Evolutionary conservation across 768 basidiomycete genomes (phyloP), one percentile per base, ranked within the genome.

Genomic region (Dendrothele bispora): DNA sequence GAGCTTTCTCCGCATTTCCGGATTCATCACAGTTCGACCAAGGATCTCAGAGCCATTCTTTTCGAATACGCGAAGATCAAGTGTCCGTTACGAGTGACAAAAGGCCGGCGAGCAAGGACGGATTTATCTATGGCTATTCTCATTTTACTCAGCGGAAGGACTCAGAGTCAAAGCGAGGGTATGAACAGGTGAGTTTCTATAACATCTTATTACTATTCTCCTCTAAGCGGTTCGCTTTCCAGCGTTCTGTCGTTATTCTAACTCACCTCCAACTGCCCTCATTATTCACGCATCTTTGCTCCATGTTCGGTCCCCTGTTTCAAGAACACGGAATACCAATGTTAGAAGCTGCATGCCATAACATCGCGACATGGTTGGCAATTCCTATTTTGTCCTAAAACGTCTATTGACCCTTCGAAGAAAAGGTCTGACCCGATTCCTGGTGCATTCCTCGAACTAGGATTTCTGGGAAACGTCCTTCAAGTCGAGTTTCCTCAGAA

Each of bases 1-100:
- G 94, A 46, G 90, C 93, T 2, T 98, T 98, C 63, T 90, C 88
- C 6, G 83, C 91, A 1, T 93, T 98, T 58, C 94, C 94, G 0
- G 94, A 98, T 60, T 92, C 92, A 0, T 68, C 83, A 2, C 83
- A 90, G 46, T 91, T 91, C 48, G 84, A 89, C 38, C 85, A 95
- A 61, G 92, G 92, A 5, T 82, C 83, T 0, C 84, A 90, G 59
- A 74, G 78, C 1, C 92, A 95, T 64, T 92, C 90, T 0, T 95
- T 95, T 70, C 84, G 93, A 41, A 80, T 95, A 44, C 82, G 90
- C 41, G 76, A 77, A 57, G 71, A 75, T 43, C 55, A 65, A 5
- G 46, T 52, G 29, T 52, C 66, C 0, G 49, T 62, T 29, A 40
- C 38, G 18, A 28, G 47, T 45, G 56, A 61, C 21, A 66, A 71